Evolutionary conservation across 805 yeast genomes (phyloP), one percentile per base, ranked within the genome.

Genomic region (Candida insectorum): DNA sequence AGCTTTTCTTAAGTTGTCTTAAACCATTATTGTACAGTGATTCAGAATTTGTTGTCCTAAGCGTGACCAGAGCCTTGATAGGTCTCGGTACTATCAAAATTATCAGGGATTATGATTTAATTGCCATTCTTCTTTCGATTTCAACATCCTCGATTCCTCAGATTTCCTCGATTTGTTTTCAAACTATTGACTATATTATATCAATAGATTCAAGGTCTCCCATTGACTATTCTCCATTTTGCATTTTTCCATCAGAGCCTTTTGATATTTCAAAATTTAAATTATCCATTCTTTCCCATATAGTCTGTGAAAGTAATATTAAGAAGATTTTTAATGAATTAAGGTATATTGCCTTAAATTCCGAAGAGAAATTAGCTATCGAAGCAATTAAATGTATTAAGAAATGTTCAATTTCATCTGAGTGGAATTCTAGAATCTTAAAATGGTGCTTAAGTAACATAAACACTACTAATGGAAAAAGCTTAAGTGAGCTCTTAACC

Each of bases 401-500:
- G 0, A 55, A 68, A 6, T 79, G 85, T 44, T 76, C 84, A 2
- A 52, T 45, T 39, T 69, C 62, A 3, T 47, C 58, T 2, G 64
- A 60, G n/a, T 75, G 82, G 69, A 71, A 73, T 24, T 52, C 65
- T 6, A 71, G 61, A 40, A 69, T 82, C 3, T 67, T 85, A 43
- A 71, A 67, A 33, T 84, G 95, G 86, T 62, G 87, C 41, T 61
- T 78, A 41, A 55, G 52, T 16, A 65, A 79, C 48, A 59, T 80
- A 48, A 71, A 39, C 25, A 18, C 28, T 6, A 47, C 61, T 10
- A 43, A 41, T 5, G 58, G 57, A 24, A 49, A 40, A 4, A 54
- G 81, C 4, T 65, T 78, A 26, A 73, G 78, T 34, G 93, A 86
- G 47, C 68, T 81, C 32, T 69, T 89, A 4, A 76, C 85, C 5